Evolutionary conservation across 352 stramenopile genomes (phyloP), one percentile per base, ranked within the genome.

Genomic region (Phytophthora syringae): DNA sequence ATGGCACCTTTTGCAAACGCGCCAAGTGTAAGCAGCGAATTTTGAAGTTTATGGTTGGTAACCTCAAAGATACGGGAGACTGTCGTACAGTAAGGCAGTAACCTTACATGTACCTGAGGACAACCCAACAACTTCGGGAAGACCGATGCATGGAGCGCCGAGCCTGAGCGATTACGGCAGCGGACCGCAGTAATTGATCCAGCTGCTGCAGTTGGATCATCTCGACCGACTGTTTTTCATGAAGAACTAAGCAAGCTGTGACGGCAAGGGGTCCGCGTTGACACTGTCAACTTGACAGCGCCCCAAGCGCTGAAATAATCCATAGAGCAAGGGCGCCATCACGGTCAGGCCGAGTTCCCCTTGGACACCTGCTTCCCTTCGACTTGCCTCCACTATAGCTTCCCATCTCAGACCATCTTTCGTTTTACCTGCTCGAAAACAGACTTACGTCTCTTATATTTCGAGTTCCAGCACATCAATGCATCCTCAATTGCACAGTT

Each of bases 301-400:
- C 7, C 2, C 11, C 12, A 25, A 53, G 9, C 47, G 27, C 49
- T 43, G 42, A 62, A 37, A 68, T 32, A 54, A 52, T 43, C 45
- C 44, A 36, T 51, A 52, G 20, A 59, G 58, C 58, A 47, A 42
- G 58, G 48, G 21, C 15, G 24, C 50, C 59, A 67, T 67, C 59
- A 7, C 52, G 42, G 32, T 50, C 27, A 20, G 36, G 16, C 44
- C 52, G 20, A 48, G 25, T 68, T 68, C 60, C 52, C 15, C 52
- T 63, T 58, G 25, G 45, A 62, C 60, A 64, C 36, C 44, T 68
- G 60, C 54, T 57, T 18, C 9, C 16, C n/a, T 24, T 45, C 12
- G 18, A 65, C 48, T 52, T 45, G 48, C 16, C 49, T 27, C 28
- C 57, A 52, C 47, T 65, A 59, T 65, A 34, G 21, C 3, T 42